Evolutionary conservation across 805 yeast species (phyloP), one percentile per base, ranked within the genome.

Genomic region (Jamesozyma rosinii): DNA sequence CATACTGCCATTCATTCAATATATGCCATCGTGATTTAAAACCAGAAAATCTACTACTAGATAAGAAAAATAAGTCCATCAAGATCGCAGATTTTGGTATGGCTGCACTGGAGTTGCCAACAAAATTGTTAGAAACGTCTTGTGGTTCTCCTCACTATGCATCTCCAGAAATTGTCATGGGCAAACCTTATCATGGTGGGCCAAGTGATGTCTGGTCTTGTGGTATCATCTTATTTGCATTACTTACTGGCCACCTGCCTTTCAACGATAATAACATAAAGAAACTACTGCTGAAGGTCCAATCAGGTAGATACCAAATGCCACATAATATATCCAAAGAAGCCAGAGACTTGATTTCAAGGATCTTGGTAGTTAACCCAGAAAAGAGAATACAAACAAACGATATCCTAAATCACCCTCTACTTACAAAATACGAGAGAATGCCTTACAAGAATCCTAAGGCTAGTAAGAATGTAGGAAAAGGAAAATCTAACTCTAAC

Each of bases 81-180:
- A 83, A 83, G 55, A 77, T 84, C 50, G 92, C 92, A 3, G 94
- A 84, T 65, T 84, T 84, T 57, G 94, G 94, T 43, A 84, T 84
- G 94, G 94, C 94, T 22, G 92, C 92, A 19, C 67, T 84, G 47
- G 90, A 84, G 59, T 73, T 79, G 48, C 77, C 77, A 44, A 85
- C 80, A 42, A 75, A 76, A 59, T 65, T 84, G 43, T 67, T 84
- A 42, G 87, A 82, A 60, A 84, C 94, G 4, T 78, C 86, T 14
- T 84, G 94, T 67, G 94, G 94, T 3, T 81, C 89, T 19, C 94
- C 94, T 17, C 94, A 84, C 66, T 84, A 84, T 61, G 92, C 92
- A 5, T 84, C 94, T 2, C 94, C 94, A 0, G 94, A 84, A 63
- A 83, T 84, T 49, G 90, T 84, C 17, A 73, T 79, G 54, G 90